Evolutionary conservation across 345 rosid genomes (phyloP).

Genomic region (Lumnitzera littorea): DNA sequence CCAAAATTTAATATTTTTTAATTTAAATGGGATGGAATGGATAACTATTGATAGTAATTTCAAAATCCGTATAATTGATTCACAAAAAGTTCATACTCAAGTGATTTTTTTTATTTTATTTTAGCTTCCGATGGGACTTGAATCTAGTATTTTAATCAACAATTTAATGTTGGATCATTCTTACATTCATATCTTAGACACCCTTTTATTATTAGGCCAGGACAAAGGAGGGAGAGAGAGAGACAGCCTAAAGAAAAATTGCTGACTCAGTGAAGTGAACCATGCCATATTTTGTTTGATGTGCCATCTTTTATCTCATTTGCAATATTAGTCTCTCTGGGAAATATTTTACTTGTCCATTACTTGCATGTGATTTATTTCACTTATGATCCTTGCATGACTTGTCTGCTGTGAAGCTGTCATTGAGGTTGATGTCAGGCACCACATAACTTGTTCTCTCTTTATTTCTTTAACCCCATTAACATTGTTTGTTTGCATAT

Average conservation of each 20-base stretch:
- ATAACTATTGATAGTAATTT: no score
- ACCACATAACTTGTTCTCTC: conserved; percentile 25
- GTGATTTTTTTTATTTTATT: no score
- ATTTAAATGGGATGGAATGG: no score
- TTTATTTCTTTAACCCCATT: no score
- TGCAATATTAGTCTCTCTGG: conserved; percentile 14
- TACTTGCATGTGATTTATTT: conserved; percentile 1
- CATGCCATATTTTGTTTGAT: conserved; percentile 10
- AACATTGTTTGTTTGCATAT: no score
- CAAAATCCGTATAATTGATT: no score
- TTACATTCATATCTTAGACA: conserved; percentile 15
- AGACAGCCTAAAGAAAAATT: conserved; percentile 25
- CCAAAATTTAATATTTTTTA: not conserved
- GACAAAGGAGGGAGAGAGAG: conserved; percentile 9
- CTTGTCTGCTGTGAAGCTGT: conserved; percentile 51
- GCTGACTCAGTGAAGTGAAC: conserved; percentile 39
- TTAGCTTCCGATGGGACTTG: no score
- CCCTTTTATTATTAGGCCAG: conserved; percentile 19
- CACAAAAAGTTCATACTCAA: no score
- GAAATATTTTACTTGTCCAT: not conserved
- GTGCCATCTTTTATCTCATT: conserved; percentile 19
- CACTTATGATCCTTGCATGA: conserved; percentile 21
- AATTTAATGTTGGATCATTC: conserved; percentile 22
- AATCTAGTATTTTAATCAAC: conserved; percentile 7
- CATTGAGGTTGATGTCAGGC: conserved; percentile 45